Evolutionary conservation across 2,329 filamentous ascomycete genomes (phyloP).

Genomic region (Paraconiothyrium brasiliense): DNA sequence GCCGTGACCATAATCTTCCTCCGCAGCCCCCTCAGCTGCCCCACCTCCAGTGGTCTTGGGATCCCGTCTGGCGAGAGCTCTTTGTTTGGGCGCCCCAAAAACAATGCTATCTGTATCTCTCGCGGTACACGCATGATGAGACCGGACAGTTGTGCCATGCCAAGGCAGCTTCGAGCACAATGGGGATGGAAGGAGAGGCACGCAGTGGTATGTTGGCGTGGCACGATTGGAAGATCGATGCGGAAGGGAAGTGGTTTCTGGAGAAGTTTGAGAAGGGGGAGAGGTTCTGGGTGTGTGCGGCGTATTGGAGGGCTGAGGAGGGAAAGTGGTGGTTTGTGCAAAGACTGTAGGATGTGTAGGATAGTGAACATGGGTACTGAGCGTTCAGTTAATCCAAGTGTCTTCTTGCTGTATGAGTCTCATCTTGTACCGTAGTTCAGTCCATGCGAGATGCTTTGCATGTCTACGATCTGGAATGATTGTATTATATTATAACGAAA

Average conservation of each 20-base stretch:
- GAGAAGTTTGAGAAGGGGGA: background rate
- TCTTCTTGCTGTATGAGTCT: background rate
- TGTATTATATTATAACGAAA: constrained; percentile 1
- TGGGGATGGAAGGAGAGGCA: background rate
- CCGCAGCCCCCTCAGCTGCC: background rate
- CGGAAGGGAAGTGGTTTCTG: constrained; percentile 2
- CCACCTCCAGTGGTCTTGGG: background rate
- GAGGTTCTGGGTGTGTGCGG: background rate
- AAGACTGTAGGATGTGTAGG: background rate
- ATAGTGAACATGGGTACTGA: background rate
- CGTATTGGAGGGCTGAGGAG: background rate
- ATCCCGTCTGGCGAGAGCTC: background rate
- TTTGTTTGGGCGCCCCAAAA: background rate
- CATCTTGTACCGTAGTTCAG: too few species aligned
- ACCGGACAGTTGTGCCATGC: background rate
- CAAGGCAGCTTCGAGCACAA: background rate
- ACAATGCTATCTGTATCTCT: background rate
- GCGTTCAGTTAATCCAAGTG: background rate
- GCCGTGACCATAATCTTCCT: background rate
- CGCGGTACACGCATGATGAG: background rate
- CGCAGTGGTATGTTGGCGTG: background rate
- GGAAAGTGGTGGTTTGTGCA: background rate
- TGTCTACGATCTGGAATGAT: background rate
- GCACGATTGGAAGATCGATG: background rate
- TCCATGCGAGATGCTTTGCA: background rate